Evolutionary conservation across 371 early-diverging fungal species (phyloP).

Genomic region (Chytridiales sp.): DNA sequence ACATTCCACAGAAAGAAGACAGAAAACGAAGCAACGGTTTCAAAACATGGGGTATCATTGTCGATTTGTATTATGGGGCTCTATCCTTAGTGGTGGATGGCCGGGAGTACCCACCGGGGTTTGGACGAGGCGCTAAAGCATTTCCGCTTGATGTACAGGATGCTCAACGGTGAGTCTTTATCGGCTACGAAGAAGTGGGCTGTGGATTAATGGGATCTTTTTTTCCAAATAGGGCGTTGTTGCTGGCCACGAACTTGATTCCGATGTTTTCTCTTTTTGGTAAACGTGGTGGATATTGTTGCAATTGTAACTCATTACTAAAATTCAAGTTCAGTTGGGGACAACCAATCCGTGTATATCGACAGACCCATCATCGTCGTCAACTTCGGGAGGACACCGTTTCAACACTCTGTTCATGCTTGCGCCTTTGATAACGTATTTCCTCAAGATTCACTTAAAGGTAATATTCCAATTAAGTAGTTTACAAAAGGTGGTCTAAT

Average conservation of each 20-base stretch:
- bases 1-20: too few species aligned
- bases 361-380: conserved; percentile 31
- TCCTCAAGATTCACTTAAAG: conserved; percentile 20
- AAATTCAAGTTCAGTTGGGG: conserved; percentile 5
- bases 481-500: not conserved
- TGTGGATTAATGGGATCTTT: not conserved
- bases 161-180: conserved; percentile 26
- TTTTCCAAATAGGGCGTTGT: conserved; percentile 15
- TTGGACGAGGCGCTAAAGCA: conserved; percentile 38
- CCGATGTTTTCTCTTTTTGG: conserved; percentile 42
- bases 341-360: conserved; percentile 8
- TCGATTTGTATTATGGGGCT: conserved; percentile 40
- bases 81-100: conserved; percentile 41
- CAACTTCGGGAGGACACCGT: conserved; percentile 46
- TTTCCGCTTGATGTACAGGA: conserved; percentile 36
- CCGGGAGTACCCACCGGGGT: conserved; percentile 28
- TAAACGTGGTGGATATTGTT: conserved; percentile 4
- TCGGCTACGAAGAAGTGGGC: too few species aligned
- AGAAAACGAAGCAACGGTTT: too few species aligned
- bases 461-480: conserved; percentile 5
- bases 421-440: conserved; percentile 25
- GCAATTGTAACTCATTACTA: not conserved
- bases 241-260: conserved; percentile 29
- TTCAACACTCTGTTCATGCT: conserved; percentile 30
- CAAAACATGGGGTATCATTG: conserved; percentile 44